Evolutionary conservation across 345 rosid species (phyloP), one percentile per base, ranked within the genome.

Genomic region (Geranium brycei): DNA sequence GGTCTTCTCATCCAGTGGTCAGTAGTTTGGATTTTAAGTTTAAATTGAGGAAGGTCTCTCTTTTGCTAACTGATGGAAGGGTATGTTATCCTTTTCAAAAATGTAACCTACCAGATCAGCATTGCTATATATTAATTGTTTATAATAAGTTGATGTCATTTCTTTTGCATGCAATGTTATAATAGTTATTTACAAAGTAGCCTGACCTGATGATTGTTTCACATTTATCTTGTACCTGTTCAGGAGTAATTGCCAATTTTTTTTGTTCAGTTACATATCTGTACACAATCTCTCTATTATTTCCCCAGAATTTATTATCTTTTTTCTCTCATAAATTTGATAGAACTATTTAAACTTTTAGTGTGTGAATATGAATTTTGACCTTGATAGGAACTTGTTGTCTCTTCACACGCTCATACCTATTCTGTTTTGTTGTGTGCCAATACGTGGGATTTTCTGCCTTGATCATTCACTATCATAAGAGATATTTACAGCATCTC

Each of bases 11-110:
- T 67, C 70, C 68, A 78, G 40, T 71, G 35, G 69, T 78, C 62
- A 80, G 65, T 72, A 64, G 69, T 61, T 23, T 85, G 63, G 76
- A 77, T 62, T 61, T 82, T 18, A 79, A 76, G 64, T 41, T 85
- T 63, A 82, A 80, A 75, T 68, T 82, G 15, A 83, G 78, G 78
- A 85, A 85, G 69, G 72, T 69, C 31, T 89, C 95, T 66, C 73
- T 89, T 67, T 82, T 87, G 64, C 73, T 89, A 69, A 85, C 92
- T 72, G 98, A 89, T 79, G 96, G 89, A 78, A 84, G 85, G 92
- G 98, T 91, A 85, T 16, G 79, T 57, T 62, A 57, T 17, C 57
- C 40, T 32, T 59, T n/a, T 66, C 58, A 28, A 13, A 32, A 51
- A 31, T 61, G 59, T 18, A 32, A 32, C 12, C 19, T 19, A 41